Evolutionary conservation across 768 basidiomycete genomes (phyloP).

Genomic region (Hypsizygus marmoreus): DNA sequence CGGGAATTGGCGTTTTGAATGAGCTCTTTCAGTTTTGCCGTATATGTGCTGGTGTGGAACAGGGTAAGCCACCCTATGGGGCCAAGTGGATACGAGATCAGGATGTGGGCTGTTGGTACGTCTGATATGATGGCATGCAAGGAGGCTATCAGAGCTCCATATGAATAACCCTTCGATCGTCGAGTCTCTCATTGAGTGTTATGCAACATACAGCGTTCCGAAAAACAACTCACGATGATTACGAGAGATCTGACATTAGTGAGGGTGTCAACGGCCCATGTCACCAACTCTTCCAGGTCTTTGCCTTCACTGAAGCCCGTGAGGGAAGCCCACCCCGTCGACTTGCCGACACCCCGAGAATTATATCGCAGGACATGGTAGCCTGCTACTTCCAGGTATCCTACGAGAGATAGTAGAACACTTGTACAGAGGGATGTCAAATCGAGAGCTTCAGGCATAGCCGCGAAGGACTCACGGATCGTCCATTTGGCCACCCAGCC

Average conservation of each 20-base stretch:
- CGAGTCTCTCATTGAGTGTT: conserved; percentile 10
- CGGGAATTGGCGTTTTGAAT: conserved; percentile 45
- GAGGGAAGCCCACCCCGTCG: conserved; percentile 72
- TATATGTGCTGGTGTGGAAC: conserved; percentile 62
- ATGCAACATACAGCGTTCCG: not conserved
- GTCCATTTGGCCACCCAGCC: conserved; percentile 75
- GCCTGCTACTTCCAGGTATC: conserved; percentile 41
- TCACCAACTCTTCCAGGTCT: conserved; percentile 65
- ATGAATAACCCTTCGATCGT: conserved; percentile 80
- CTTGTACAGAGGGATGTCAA: conserved; percentile 27
- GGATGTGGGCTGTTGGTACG: conserved; percentile 62
- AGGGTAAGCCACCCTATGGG: conserved; percentile 68
- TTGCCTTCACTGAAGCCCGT: conserved; percentile 70
- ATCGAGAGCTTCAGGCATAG: not conserved
- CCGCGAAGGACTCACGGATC: conserved; percentile 61
- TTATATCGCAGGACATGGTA: conserved; percentile 75
- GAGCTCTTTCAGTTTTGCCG: conserved; percentile 49
- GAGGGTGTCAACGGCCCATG: conserved; percentile 50
- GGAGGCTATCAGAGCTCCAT: conserved; percentile 75
- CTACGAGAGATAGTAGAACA: conserved; percentile 43
- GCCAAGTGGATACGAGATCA: conserved; percentile 78
- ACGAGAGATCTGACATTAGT: conserved; percentile 50
- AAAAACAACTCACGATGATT: conserved; percentile 55
- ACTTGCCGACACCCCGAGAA: conserved; percentile 75
- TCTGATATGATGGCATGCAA: conserved; percentile 56